A percentile compares a stretch with the other conserved stretches of the same genome.
Conservation (phyloP, 1,284 basidiomycete species). For the Sutorius eximius region DNA sequence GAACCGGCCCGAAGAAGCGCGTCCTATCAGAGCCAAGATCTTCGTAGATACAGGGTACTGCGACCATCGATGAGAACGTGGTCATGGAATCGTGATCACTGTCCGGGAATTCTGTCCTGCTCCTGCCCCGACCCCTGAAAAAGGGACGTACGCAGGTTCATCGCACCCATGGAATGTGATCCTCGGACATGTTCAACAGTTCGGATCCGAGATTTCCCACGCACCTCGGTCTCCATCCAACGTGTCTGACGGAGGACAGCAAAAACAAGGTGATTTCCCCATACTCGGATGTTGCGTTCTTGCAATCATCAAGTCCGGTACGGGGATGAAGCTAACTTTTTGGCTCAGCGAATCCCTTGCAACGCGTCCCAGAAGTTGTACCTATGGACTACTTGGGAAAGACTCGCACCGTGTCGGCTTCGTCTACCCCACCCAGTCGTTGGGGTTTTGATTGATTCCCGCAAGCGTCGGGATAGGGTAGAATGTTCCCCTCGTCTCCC, state of each 20-base stretch:
- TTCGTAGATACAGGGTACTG: slow-evolving; percentile 2
- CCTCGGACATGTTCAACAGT: slow-evolving; percentile 8
- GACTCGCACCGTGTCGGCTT: background rate
- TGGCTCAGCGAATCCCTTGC: background rate
- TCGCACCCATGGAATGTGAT: slow-evolving; percentile 10
- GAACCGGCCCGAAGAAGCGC: slow-evolving; percentile 15
- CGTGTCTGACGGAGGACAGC: background rate
- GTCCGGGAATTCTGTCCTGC: slow-evolving; percentile 1
- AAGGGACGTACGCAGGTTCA: background rate
- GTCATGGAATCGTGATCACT: background rate
- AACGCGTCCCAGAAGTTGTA: background rate
- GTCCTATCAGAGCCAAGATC: background rate
- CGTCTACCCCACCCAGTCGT: background rate
- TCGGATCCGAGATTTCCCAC: background rate
- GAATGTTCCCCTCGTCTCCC: background rate
- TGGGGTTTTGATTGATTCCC: background rate
- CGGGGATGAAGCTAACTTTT: slow-evolving; percentile 10
- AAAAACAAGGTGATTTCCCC: background rate
- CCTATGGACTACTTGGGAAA: slow-evolving; percentile 7
- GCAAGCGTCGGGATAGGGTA: background rate
- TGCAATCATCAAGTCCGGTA: background rate
- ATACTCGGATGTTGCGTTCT: background rate
- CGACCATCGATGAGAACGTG: slow-evolving; percentile 14
- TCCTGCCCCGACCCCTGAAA: background rate
- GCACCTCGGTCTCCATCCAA: background rate